Evolutionary conservation across 2,329 filamentous ascomycete species (phyloP), one percentile per base, ranked within the genome.

Genomic region (Exophiala bonariae): DNA sequence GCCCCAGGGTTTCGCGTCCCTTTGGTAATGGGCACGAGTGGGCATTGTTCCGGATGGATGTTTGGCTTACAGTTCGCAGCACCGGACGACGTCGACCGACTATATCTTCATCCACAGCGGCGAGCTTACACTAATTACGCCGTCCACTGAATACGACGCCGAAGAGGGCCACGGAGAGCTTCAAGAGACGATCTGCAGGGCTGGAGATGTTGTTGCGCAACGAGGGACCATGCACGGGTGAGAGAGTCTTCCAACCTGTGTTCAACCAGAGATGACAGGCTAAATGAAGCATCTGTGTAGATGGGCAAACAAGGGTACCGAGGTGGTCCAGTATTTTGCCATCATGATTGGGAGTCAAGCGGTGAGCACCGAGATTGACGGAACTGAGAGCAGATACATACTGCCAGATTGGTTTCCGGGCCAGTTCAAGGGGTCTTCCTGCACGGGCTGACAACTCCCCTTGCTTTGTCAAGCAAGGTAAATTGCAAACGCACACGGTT

Each of bases 121-220:
- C 28, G 28, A 31, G 28, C 28, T 31, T 31, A 31, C 28, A 31
- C 28, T 31, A 31, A 31, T 31, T n/a, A 31, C 28, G 28, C 28
- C 28, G 28, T 31, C 28, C 28, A 31, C 28, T n/a, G 28, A 31
- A 31, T 31, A 31, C 28, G 28, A 31, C 28, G 28, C 28, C n/a
- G 28, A 31, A 9, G n/a, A 31, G 28, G 28, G 28, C 28, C 28
- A 31, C 9, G 28, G 28, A 31, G 28, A 31, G 28, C 28, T 31
- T 31, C 28, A 31, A 31, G 59, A 55, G 41, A 57, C 48, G 14
- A 45, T 39, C 18, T 19, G 59, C 45, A 59, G 50, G 44, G 42
- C 48, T 37, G 47, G 52, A 23, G 59, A 61, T 38, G 31, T 59
- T 34, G 53, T 54, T 17, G 54, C 59, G 9, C 57, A 58, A 44